These are phyloP conservation scores for Pontederia paniculata DNA, from an alignment of 176 grass and related monocot genomes.

Conservation along the genomic window DNA sequence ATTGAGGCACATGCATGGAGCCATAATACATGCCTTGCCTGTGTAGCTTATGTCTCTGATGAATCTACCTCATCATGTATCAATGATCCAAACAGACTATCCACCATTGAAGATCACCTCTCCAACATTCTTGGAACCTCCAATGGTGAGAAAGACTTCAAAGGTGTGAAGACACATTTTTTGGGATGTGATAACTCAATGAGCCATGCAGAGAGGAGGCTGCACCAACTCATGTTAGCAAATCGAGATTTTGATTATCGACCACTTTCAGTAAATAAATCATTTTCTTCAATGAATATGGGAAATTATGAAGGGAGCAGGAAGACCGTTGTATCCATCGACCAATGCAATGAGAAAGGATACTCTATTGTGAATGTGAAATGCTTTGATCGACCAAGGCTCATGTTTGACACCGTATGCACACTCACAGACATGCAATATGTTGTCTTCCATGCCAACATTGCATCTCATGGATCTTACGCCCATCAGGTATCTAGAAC, in stretches of 20 bases:
- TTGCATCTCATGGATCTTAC: constrained; percentile 25
- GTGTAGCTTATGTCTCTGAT: constrained; percentile 21
- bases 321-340: constrained; percentile 20
- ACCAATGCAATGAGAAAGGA: constrained; percentile 37
- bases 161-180: constrained; percentile 24
- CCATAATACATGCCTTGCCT: constrained; percentile 30
- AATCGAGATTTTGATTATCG: constrained; percentile 30
- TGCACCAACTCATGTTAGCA: constrained; percentile 47
- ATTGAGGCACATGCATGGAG: constrained; percentile 46
- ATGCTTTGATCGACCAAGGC: constrained; percentile 36
- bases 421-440: constrained; percentile 45
- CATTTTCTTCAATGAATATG: constrained; percentile 1
- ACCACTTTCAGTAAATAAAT: not conserved
- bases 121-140: constrained; percentile 25
- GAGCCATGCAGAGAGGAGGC: constrained; percentile 27
- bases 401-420: constrained; percentile 56
- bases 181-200: constrained; percentile 24
- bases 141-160: not conserved
- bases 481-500: constrained; percentile 26
- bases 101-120: constrained; percentile 35
- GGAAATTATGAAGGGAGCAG: constrained; percentile 13
- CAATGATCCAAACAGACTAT: constrained; percentile 25
- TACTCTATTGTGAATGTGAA: constrained; percentile 40
- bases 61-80: constrained; percentile 31
- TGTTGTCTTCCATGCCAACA: constrained; percentile 43